These are phyloP conservation scores for Cajanus cajan DNA, from an alignment of 306 rosid species.

Conservation along the genomic window DNA sequence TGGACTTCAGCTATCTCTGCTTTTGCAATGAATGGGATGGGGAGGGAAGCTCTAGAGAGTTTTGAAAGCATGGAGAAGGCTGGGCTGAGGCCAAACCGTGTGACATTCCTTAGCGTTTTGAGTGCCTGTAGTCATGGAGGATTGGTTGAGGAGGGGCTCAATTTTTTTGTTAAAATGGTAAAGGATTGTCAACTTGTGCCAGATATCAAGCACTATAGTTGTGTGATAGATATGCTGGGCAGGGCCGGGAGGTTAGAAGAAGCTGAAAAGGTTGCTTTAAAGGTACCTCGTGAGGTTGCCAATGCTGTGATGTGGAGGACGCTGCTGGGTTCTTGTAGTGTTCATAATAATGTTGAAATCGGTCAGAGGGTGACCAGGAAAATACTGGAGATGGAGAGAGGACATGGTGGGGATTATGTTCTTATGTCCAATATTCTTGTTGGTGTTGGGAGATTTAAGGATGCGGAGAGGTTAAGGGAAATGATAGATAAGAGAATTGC, in stretches of 20 bases:
- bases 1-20: neutral
- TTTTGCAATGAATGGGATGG: conserved; percentile 1
- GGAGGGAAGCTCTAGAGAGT: neutral
- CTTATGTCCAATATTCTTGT: neutral
- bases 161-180: neutral
- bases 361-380: neutral
- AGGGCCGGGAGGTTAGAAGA: neutral
- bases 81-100: neutral
- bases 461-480: neutral
- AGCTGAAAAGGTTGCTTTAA: conserved; percentile 2
- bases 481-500: neutral
- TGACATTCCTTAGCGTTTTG: neutral
- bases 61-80: neutral
- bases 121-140: conserved; percentile 2
- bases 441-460: neutral
- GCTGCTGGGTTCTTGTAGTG: neutral
- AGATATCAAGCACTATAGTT: neutral
- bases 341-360: neutral
- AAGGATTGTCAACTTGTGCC: neutral
- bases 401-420: neutral
- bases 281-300: neutral
- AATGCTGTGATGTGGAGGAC: neutral
- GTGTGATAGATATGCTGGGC: conserved; percentile 2
- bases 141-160: neutral
- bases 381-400: neutral